Evolutionary conservation across 345 rosid species (phyloP).

Genomic region (Salix caprea): DNA sequence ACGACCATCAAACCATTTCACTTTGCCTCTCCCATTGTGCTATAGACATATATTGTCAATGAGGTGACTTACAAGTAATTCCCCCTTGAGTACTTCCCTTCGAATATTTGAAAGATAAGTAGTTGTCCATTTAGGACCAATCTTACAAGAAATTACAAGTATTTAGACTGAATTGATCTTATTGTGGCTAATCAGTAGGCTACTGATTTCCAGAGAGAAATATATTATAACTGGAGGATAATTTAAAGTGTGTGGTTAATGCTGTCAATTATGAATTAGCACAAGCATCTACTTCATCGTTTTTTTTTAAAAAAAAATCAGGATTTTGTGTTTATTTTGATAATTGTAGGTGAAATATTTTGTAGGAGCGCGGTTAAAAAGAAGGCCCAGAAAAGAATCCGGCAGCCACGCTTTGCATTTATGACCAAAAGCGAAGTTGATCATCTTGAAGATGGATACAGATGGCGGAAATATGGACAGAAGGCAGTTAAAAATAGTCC

Average conservation of each 20-base stretch:
- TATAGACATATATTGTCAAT: background rate
- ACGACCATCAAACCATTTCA: background rate
- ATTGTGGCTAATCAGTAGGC: background rate
- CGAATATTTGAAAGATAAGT: background rate
- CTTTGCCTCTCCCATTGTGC: background rate
- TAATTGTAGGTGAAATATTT: conserved; percentile 32
- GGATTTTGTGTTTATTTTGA: conserved; percentile 11
- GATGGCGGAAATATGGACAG: conserved; percentile 89
- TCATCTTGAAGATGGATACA: conserved; percentile 95
- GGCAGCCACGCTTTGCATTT: conserved; percentile 86
- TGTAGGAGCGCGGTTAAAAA: conserved; percentile 61
- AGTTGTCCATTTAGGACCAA: background rate
- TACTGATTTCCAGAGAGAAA: background rate
- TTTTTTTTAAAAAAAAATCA: background rate
- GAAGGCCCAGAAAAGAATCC: conserved; percentile 75
- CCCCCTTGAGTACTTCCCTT: background rate
- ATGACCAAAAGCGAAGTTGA: conserved; percentile 93
- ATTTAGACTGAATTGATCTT: background rate
- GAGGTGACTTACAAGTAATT: background rate
- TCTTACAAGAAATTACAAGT: background rate
- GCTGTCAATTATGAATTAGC: background rate
- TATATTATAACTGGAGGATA: background rate
- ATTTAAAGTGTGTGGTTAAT: background rate
- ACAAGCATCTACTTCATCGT: background rate
- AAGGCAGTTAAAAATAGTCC: conserved; percentile 94